A percentile compares a stretch with the other conserved stretches of the same genome.
These are phyloP conservation scores for Aurantiochytrium sp. DNA, from an alignment of 108 stramenopile species.

Conservation along the genomic window DNA sequence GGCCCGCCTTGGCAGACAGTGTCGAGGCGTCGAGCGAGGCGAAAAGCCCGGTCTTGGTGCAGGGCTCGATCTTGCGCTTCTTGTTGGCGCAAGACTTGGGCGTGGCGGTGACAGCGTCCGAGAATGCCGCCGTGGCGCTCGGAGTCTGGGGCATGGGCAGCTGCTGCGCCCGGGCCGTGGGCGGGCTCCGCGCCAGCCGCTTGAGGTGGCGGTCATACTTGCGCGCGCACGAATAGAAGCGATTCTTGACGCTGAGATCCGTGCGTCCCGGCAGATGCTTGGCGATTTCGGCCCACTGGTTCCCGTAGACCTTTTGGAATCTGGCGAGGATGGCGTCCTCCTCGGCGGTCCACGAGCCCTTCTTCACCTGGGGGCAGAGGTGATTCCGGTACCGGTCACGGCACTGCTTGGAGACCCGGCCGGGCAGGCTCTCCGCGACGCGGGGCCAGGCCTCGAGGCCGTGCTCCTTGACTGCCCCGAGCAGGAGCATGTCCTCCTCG, in stretches of 20 bases:
- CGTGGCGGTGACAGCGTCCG: neutral
- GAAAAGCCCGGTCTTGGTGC: too few relatives aligned
- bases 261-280: slow-evolving; percentile 2
- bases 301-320: slow-evolving; percentile 69
- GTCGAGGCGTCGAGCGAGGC: too few relatives aligned
- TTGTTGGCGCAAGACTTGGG: neutral
- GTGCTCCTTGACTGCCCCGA: slow-evolving; percentile 1
- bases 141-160: neutral
- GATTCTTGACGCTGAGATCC: slow-evolving; percentile 26
- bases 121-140: neutral
- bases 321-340: slow-evolving; percentile 82
- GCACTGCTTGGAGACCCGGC: slow-evolving; percentile 57
- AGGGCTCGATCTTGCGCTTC: neutral
- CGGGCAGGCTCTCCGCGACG: slow-evolving; percentile 44
- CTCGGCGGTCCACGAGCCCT: slow-evolving; percentile 88
- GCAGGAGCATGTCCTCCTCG: slow-evolving; percentile 49
- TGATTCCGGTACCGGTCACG: slow-evolving; percentile 87
- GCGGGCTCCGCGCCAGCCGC: neutral
- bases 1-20: too few relatives aligned
- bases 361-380: slow-evolving; percentile 81
- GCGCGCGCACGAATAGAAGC: neutral
- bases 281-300: slow-evolving; percentile 15
- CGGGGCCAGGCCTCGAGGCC: slow-evolving; percentile 42
- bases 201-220: neutral
- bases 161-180: neutral